Base-by-base conservation (phyloP, 2,329 filamentous ascomycete genomes). In the Aspergillus caelatus region DNA sequence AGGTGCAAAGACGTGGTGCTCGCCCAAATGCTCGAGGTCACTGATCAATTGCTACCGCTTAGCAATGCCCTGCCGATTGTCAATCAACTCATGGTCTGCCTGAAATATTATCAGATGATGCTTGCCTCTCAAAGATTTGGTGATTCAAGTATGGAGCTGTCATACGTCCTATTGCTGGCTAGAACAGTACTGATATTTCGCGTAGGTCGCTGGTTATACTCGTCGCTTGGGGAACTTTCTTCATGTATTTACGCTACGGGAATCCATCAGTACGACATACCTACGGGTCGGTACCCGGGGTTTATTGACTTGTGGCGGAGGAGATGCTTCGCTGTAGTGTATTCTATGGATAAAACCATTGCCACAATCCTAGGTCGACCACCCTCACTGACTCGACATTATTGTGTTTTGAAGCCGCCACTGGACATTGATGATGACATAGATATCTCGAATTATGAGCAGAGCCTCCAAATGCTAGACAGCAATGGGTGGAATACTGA, bases 361-460 rank as follows among this genome's bases (percentile, higher is more conserved):
- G 57, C 57, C 7, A 59, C 57, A 26, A 50, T 45, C 11, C 46
- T 59, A 4, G 57, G 57, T n/a, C 57, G 57, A n/a, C 57, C 57
- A 16, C 57, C 57, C 21, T 39, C 50, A 12, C 41, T 59, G 34
- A 59, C 30, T 30, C 57, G 57, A 4, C 30, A 59, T 39, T 59
- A 59, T 53, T 59, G 57, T 45, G 46, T 52, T 8, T 30, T 59
- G 8, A 43, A 59, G 30, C 57, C 57, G 19, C 57, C 57, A 34
- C n/a, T 59, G 19, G 57, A 59, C 45, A 34, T 59, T 19, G 57
- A 59, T n/a, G 43, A 59, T 23, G 57, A 52, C n/a, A 36, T 50
- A 10, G 45, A 52, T 48, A 8, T 14, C 16, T 28, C 19, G 10
- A 12, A 41, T 2, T 50, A 52, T 12, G 57, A 59, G 32, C n/a